These are phyloP conservation scores for Cicer yamashitae DNA, from an alignment of 306 rosid species.

Conservation along the genomic window DNA sequence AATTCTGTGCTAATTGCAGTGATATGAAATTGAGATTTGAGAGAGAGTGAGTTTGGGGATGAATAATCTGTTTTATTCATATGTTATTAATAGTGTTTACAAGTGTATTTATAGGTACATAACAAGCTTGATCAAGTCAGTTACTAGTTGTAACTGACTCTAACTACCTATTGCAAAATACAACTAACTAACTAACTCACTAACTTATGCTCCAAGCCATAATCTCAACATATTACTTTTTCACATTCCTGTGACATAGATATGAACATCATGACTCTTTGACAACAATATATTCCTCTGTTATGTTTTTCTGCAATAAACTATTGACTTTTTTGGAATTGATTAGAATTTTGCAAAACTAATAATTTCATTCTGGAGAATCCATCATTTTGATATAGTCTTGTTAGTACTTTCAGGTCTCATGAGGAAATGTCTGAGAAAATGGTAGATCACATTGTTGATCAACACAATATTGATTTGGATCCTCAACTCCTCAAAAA, in stretches of 20 bases:
- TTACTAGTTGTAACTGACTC: no score
- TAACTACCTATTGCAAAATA: no score
- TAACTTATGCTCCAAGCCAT: no score
- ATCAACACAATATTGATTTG: slow-evolving; percentile 54
- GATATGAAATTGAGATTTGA: no score
- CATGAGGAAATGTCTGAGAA: slow-evolving; percentile 64
- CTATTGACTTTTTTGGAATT: background rate
- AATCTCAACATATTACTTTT: background rate
- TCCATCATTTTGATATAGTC: slow-evolving; percentile 25
- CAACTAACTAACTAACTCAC: no score
- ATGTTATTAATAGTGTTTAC: no score
- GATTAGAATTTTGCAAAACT: slow-evolving; percentile 19
- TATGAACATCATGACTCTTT: background rate
- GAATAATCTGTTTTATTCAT: no score
- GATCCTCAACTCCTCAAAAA: slow-evolving; percentile 49
- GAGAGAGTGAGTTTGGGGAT: no score
- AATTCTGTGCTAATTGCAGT: no score
- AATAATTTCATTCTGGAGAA: slow-evolving; percentile 23
- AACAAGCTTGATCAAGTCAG: no score
- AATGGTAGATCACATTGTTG: slow-evolving; percentile 60
- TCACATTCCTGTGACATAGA: background rate
- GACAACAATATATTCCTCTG: background rate
- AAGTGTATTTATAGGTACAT: no score
- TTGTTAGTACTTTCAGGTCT: slow-evolving; percentile 48
- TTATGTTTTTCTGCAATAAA: background rate